Base-by-base conservation (phyloP, 148 eudicot species). In the Rhododendron griersonianum region DNA sequence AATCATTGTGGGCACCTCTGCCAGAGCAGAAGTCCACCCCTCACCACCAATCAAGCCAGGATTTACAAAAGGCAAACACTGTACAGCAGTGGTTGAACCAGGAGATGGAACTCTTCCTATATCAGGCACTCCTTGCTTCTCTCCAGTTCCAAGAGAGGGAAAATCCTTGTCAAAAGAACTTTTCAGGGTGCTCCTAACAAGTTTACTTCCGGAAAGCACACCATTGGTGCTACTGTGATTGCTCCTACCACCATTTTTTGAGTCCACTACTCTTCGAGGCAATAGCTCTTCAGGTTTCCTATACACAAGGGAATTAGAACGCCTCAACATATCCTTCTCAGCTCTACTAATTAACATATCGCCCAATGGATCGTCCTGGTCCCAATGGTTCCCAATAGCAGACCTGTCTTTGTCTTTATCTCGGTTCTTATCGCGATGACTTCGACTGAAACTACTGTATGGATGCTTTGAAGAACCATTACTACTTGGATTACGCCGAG, bases 1-100 rank as follows among this genome's bases (percentile, higher is more conserved):
- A 85, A 86, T 87, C 84, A 83, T 88, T 30, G 84, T 74, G 84
- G 98, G 98, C 65, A 91, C 98, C 90, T 97, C 98, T 35, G 91
- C 96, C 84, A 95, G 90, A 87, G 98, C 95, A 11, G 99, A 96
- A 33, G 98, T 94, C 95, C 98, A 93, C 11, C 92, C 94, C 87
- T 95, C 98, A 85, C 95, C 91, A 82, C 92, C 91, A 78, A 91
- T 87, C 89, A 93, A 84, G 71, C 90, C 79, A 37, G 95, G 86
- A 89, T 75, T 93, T 48, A 92, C 93, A 85, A 89, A 82, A 25
- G 96, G 91, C 33, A 94, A 85, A 86, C 95, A 87, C 81, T 97
- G 95, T 84, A 91, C 89, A 81, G 94, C 93, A 82, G 89, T 89
- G 86, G 87, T 93, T 89, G 94, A 67, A 59, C 94, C 93, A 86